Base-by-base conservation (phyloP, 106 monocot species). In the Xerophyta viscosa region DNA sequence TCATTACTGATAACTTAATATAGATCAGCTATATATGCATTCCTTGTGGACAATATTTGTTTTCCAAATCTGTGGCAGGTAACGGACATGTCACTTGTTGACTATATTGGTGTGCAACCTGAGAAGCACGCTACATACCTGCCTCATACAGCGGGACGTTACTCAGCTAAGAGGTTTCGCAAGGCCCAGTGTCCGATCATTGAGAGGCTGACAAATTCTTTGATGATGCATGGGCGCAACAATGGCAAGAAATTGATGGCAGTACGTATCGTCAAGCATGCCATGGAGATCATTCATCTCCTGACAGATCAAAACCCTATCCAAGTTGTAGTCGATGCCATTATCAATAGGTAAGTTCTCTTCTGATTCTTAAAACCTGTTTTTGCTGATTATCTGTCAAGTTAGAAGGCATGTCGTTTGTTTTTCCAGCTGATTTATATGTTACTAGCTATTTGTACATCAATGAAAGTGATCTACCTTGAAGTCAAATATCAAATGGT, bases 221-320 rank as follows among this genome's bases (percentile, higher is more conserved):
- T 82, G 19, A 82, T 82, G 82, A 82, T 82, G 82, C 82, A 82
- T 52, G n/a, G 82, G 76, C 3, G 82, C 10, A 82, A 82, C 67
- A 80, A 80, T 59, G 80, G 80, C 29, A 80, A 80, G 63, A 80
- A 80, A 27, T 54, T 80, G 33, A 80, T 67, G 67, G n/a, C n/a
- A n/a, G n/a, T n/a, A n/a, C n/a, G n/a, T n/a, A n/a, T n/a, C n/a
- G n/a, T n/a, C n/a, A n/a, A n/a, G n/a, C n/a, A n/a, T n/a, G n/a
- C n/a, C n/a, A n/a, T n/a, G n/a, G 82, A 82, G 64, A 60, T 82
- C 21, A 76, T 82, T 37, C 76, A 72, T 65, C 68, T 82, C 11
- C 75, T 82, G 3, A 76, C 76, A 4, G 76, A 82, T 65, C 8
- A 22, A 14, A 76, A 76, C 61, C 82, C 82, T 1, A 76, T 82